Conservation (phyloP, 1,284 basidiomycete genomes). For the Trametes versicolor region DNA sequence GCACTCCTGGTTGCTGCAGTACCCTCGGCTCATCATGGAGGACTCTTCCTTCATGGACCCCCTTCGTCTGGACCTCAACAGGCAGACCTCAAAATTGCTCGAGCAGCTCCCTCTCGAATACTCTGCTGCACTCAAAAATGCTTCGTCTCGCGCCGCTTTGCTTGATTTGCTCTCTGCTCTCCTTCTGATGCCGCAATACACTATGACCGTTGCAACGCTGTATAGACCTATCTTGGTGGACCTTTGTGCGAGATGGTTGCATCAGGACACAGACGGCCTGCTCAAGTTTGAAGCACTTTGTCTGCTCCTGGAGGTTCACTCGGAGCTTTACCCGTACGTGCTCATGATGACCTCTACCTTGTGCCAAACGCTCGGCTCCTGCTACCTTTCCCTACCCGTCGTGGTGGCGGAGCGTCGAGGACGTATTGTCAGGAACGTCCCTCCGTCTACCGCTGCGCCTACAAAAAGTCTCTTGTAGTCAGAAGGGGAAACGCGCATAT, state of each 20-base stretch:
- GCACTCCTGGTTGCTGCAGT: background rate
- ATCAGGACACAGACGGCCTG: constrained; percentile 56
- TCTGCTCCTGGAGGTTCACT: constrained; percentile 71
- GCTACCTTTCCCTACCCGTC: too few relatives aligned
- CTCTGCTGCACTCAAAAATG: constrained; percentile 47
- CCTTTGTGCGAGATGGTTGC: constrained; percentile 76
- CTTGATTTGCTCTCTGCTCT: constrained; percentile 41
- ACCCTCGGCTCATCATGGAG: constrained; percentile 12
- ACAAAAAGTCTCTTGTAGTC: too few relatives aligned
- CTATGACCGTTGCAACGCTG: constrained; percentile 60
- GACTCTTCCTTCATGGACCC: constrained; percentile 45
- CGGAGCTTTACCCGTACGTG: constrained; percentile 81
- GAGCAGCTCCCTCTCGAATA: constrained; percentile 51
- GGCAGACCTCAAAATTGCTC: constrained; percentile 58
- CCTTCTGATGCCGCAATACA: constrained; percentile 61
- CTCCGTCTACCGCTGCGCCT: too few relatives aligned
- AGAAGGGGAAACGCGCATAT: too few relatives aligned
- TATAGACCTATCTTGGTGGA: constrained; percentile 79
- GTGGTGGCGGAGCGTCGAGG: too few relatives aligned
- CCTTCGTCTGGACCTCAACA: constrained; percentile 61
- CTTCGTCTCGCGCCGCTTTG: constrained; percentile 49
- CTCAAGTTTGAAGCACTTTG: constrained; percentile 69
- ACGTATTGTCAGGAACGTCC: too few relatives aligned
- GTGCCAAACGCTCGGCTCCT: too few relatives aligned
- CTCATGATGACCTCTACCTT: too few relatives aligned